Evolutionary conservation across 179 eudicot genomes (phyloP).

Genomic region (Beta corolliflora): DNA sequence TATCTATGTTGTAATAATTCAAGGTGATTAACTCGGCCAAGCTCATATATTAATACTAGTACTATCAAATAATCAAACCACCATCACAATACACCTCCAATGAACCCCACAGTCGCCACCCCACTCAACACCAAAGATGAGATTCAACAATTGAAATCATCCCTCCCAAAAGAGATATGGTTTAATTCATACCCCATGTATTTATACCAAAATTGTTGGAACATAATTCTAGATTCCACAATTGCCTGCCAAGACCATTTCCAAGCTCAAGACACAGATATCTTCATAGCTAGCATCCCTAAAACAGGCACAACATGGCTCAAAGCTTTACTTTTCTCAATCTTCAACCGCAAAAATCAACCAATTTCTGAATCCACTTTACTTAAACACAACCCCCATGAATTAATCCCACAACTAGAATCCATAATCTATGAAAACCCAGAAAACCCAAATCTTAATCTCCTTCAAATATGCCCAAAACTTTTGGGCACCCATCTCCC

Average conservation of each 20-base stretch:
- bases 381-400: slow-evolving; percentile 40
- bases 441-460: slow-evolving; percentile 17
- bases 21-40: too few relatives aligned
- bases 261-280: slow-evolving; percentile 38
- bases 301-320: slow-evolving; percentile 65
- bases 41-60: too few relatives aligned
- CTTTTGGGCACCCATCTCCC: slow-evolving; percentile 41
- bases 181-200: slow-evolving; percentile 34
- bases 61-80: too few relatives aligned
- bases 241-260: slow-evolving; percentile 40
- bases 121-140: slow-evolving; percentile 9
- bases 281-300: slow-evolving; percentile 43
- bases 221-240: slow-evolving; percentile 29
- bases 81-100: background rate
- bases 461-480: slow-evolving; percentile 1
- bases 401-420: slow-evolving; percentile 33
- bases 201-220: slow-evolving; percentile 49
- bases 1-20: too few relatives aligned
- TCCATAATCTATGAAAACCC: slow-evolving; percentile 27
- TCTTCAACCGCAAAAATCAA: slow-evolving; percentile 29
- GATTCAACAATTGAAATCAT: slow-evolving; percentile 20
- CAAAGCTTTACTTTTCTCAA: slow-evolving; percentile 46
- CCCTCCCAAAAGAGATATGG: slow-evolving; percentile 49
- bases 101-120: background rate
- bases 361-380: slow-evolving; percentile 19